Conservation (phyloP, 1,139 yeast genomes). For the Hemisphaericaspora lyxosophila region DNA sequence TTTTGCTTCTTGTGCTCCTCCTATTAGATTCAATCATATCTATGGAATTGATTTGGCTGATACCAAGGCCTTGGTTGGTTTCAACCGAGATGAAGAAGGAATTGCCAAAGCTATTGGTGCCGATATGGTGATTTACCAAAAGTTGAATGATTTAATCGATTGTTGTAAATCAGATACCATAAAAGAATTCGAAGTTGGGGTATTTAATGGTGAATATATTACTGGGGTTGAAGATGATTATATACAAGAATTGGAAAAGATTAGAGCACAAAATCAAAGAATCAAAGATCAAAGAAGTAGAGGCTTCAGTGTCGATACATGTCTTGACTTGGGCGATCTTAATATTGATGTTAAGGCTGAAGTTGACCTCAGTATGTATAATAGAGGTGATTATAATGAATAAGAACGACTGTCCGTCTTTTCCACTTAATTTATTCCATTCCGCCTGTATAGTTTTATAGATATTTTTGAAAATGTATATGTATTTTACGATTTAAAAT, state of each 20-base stretch:
- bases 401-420: constrained; percentile 1
- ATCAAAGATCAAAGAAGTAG: constrained; percentile 43
- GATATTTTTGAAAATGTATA: too few relatives aligned
- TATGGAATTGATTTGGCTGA: constrained; percentile 98
- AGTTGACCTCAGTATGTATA: constrained; percentile 85
- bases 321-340: constrained; percentile 46
- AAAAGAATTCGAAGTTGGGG: constrained; percentile 83
- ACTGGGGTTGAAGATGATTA: constrained; percentile 89
- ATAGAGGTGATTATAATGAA: constrained; percentile 68
- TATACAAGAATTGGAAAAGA: constrained; percentile 74
- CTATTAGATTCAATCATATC: constrained; percentile 90
- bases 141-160: constrained; percentile 72
- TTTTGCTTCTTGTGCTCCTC: constrained; percentile 97
- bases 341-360: constrained; percentile 83
- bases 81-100: constrained; percentile 67
- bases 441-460: neutral
- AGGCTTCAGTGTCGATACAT: constrained; percentile 46
- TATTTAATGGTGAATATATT: constrained; percentile 90
- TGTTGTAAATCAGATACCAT: constrained; percentile 69
- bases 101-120: constrained; percentile 85
- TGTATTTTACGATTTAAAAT: too few relatives aligned
- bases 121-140: constrained; percentile 87
- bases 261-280: constrained; percentile 78
- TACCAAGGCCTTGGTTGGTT: constrained; percentile 91
- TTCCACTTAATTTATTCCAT: neutral